phyloP scores from a whole-genome alignment of 1,284 basidiomycete genomes.

The Ustilago esculenta region DNA sequence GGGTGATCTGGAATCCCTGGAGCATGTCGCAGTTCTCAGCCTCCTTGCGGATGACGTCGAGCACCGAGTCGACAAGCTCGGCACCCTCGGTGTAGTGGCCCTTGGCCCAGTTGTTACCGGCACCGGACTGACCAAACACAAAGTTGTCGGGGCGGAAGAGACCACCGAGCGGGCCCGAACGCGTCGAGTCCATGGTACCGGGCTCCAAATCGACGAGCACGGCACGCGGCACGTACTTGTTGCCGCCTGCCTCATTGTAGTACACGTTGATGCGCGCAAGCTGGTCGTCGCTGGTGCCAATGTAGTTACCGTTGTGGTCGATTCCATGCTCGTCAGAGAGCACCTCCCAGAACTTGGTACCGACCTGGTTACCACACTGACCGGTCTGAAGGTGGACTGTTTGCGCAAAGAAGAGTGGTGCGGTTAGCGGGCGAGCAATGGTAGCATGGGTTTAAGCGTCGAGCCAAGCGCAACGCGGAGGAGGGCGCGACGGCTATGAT shows the following conservation, averaged over 20 bases:
- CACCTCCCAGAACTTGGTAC: conserved; percentile 98
- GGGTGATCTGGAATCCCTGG: conserved; percentile 92
- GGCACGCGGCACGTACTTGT: conserved; percentile 92
- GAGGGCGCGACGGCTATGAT: neutral
- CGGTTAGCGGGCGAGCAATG: no score
- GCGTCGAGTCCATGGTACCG: conserved; percentile 80
- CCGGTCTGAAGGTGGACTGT: conserved; percentile 67
- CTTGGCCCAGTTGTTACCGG: conserved; percentile 94
- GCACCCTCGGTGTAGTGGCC: conserved; percentile 71
- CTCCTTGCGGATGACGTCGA: conserved; percentile 71
- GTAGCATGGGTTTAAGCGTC: no score
- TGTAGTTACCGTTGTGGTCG: conserved; percentile 86
- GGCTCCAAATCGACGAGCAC: conserved; percentile 88
- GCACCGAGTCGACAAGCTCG: conserved; percentile 86
- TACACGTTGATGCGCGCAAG: conserved; percentile 83
- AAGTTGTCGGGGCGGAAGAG: conserved; percentile 90
- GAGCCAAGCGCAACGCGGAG: neutral
- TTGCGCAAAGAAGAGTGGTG: neutral
- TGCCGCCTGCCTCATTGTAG: conserved; percentile 66
- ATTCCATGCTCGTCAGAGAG: conserved; percentile 97
- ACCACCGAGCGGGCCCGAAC: conserved; percentile 75
- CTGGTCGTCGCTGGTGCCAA: conserved; percentile 92
- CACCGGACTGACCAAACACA: conserved; percentile 72
- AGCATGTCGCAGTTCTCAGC: conserved; percentile 82
- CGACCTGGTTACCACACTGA: conserved; percentile 68